Percentiles rank a stretch among this genome's conserved stretches.
These are phyloP conservation scores for Quercus robur DNA, from an alignment of 306 rosid genomes.

Conservation along the genomic window DNA sequence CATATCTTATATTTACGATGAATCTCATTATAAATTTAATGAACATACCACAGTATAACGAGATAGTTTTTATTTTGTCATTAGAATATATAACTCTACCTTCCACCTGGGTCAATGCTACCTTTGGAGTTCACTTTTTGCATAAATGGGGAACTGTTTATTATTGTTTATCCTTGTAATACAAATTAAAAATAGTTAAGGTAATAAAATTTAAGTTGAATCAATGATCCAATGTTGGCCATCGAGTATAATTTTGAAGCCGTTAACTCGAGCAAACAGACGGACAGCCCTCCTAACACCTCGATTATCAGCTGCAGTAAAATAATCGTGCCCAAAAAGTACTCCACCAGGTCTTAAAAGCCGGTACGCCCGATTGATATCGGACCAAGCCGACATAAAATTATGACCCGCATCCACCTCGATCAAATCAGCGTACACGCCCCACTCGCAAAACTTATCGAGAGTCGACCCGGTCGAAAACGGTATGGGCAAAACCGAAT, in stretches of 20 bases:
- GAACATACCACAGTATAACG: too few relatives aligned
- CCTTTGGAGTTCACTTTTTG: too few relatives aligned
- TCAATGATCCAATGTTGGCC: conserved; percentile 71
- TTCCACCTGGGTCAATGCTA: too few relatives aligned
- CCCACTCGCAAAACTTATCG: conserved; percentile 49
- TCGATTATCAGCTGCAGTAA: conserved; percentile 49
- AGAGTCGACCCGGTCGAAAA: conserved; percentile 55
- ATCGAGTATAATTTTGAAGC: conserved; percentile 43
- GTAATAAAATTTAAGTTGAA: neutral
- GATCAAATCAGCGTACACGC: conserved; percentile 54
- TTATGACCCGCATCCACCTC: conserved; percentile 78
- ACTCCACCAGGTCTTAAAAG: conserved; percentile 66
- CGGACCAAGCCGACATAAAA: conserved; percentile 65
- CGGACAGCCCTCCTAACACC: conserved; percentile 78
- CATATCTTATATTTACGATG: rapidly evolving
- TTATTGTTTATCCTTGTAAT: too few relatives aligned
- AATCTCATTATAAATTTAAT: too few relatives aligned
- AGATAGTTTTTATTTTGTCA: too few relatives aligned
- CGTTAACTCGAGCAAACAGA: conserved; percentile 45
- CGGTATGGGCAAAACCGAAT: conserved; percentile 55
- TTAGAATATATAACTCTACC: too few relatives aligned
- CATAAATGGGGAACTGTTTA: too few relatives aligned
- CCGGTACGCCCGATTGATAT: conserved; percentile 60
- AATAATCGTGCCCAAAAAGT: conserved; percentile 78
- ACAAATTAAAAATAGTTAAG: too few relatives aligned